These are phyloP conservation scores for Phaeotremella fagi DNA, from an alignment of 768 basidiomycete genomes.

Conservation along the genomic window DNA sequence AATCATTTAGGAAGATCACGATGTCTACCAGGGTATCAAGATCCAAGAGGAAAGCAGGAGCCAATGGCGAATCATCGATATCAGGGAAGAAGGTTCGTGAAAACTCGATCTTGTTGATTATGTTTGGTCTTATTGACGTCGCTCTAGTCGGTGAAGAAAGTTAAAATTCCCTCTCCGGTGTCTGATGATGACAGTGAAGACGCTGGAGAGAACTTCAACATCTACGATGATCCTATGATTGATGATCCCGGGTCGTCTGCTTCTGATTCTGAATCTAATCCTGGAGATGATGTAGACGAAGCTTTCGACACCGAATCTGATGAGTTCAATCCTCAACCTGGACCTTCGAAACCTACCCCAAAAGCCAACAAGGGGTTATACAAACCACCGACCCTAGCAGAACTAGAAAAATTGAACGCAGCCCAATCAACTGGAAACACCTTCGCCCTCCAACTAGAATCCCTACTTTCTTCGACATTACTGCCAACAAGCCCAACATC, in stretches of 20 bases:
- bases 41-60: slow-evolving; percentile 21
- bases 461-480: slow-evolving; percentile 38
- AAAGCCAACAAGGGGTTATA: slow-evolving; percentile 34
- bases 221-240: slow-evolving; percentile 22
- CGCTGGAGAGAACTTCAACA: background rate
- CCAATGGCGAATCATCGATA: background rate
- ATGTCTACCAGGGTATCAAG: no score
- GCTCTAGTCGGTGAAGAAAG: background rate
- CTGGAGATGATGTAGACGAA: slow-evolving; percentile 22
- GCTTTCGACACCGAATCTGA: slow-evolving; percentile 12
- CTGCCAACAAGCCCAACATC: slow-evolving; percentile 46
- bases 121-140: background rate
- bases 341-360: slow-evolving; percentile 15
- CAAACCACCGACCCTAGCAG: slow-evolving; percentile 43
- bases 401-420: slow-evolving; percentile 21
- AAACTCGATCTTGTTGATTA: background rate
- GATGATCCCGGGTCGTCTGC: slow-evolving; percentile 15
- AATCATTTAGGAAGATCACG: no score
- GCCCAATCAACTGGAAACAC: slow-evolving; percentile 53
- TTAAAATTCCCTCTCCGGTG: background rate
- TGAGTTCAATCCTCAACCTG: slow-evolving; percentile 8
- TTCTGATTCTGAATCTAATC: slow-evolving; percentile 15
- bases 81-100: slow-evolving; percentile 8
- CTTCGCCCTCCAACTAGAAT: slow-evolving; percentile 76
- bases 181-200: background rate